Evolutionary conservation across 1,284 basidiomycete genomes (phyloP), one percentile per base, ranked within the genome.

Genomic region (Caloboletus firmus): DNA sequence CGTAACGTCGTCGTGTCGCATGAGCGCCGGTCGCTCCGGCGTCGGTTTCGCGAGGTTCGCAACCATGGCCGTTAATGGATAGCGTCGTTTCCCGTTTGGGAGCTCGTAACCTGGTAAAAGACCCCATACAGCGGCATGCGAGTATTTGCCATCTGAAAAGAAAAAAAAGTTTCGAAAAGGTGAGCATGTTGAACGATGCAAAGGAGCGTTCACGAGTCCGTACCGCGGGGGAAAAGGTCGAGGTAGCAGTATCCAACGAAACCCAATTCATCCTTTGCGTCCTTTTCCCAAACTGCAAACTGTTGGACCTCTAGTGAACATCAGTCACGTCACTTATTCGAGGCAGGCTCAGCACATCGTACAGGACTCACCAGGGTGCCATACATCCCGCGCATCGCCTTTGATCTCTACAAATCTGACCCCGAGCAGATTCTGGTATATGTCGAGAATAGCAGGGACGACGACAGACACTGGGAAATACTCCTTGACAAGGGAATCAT

Each of bases 401-500:
- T 84, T 78, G 36, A 85, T 76, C 59, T 82, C 79, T 42, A 85
- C 77, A 59, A 93, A 91, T 55, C 76, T 75, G 32, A 93, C 88
- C 18, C 85, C 80, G 15, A 93, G 79, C 32, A 93, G 73, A 55
- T 81, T 81, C 67, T 91, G 87, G 68, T 93, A 93, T 62, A 92
- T 90, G 26, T 82, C 74, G 35, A 93, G 76, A 59, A 93, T 90
- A 0, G 85, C 78, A 5, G 88, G 85, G 3, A 93, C 85, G 40
- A 93, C 85, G n/a, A 83, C 79, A 0, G 83, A 76, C 3, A 93
- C 91, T 3, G 90, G 89, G 79, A 93, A 92, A 68, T 92, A 91
- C 65, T 93, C 87, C 72, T 92, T 91, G 58, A 92, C 82, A 15
- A 86, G 74, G 48, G 80, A 79, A 57, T 89, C 85, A 62, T 93